phyloP scores from a whole-genome alignment of 768 basidiomycete genomes.

The Pleurotus tuoliensis region DNA sequence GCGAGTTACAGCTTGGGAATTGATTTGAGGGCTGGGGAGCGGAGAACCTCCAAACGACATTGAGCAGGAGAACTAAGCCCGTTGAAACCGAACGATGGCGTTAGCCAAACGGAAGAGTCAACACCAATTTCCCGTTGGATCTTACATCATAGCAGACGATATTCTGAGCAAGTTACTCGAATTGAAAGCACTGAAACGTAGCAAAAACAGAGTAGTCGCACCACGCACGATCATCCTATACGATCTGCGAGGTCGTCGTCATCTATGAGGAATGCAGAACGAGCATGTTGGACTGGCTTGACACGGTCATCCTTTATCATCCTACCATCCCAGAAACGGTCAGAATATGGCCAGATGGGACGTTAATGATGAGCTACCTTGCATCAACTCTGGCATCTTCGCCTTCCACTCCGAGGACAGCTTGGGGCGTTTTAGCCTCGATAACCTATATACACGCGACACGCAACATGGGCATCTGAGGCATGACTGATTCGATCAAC shows the following conservation, averaged over 20 bases:
- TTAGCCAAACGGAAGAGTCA: too few relatives aligned
- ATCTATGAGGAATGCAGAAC: constrained; percentile 42
- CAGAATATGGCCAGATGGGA: not conserved
- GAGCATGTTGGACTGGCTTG: constrained; percentile 41
- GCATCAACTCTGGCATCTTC: constrained; percentile 88
- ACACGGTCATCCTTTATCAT: constrained; percentile 89
- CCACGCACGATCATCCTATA: constrained; percentile 32
- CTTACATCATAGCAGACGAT: too few relatives aligned
- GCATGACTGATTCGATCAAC: constrained; percentile 22
- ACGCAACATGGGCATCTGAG: not conserved
- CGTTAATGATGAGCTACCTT: constrained; percentile 46
- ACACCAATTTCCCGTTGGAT: too few relatives aligned
- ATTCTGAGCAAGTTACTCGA: too few relatives aligned
- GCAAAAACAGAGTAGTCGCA: too few relatives aligned
- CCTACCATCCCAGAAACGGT: constrained; percentile 32
- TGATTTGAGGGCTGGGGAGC: too few relatives aligned
- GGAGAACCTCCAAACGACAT: too few relatives aligned
- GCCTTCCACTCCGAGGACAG: constrained; percentile 82
- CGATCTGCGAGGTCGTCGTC: constrained; percentile 43
- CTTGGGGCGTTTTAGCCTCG: constrained; percentile 88
- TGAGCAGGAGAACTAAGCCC: too few relatives aligned
- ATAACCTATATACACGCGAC: constrained; percentile 55
- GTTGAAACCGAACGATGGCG: too few relatives aligned
- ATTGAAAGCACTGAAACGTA: too few relatives aligned
- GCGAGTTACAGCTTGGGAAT: too few relatives aligned